Evolutionary conservation across 108 stramenopile genomes (phyloP).

Genomic region (Chaetoceros tenuissimus): DNA sequence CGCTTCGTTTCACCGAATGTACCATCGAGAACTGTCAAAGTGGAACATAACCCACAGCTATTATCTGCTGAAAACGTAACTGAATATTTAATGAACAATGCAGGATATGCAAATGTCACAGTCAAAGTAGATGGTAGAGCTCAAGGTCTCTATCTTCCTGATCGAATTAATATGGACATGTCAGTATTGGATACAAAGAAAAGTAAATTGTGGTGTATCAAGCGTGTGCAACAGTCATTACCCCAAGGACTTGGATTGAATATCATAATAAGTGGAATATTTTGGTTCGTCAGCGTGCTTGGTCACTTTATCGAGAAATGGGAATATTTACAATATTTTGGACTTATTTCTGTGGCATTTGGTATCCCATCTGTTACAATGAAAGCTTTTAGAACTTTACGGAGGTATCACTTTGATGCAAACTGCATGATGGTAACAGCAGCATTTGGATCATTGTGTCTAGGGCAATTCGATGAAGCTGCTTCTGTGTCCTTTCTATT

Average conservation of each 20-base stretch:
- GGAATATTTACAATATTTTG: slow-evolving; percentile 58
- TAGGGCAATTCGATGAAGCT: slow-evolving; percentile 78
- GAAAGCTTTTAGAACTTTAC: slow-evolving; percentile 68
- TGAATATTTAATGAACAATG: slow-evolving; percentile 16
- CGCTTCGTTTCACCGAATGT: slow-evolving; percentile 50
- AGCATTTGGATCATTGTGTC: slow-evolving; percentile 65
- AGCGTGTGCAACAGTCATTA: slow-evolving; percentile 7
- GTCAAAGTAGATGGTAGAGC: slow-evolving; percentile 50
- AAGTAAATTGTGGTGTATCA: slow-evolving; percentile 2
- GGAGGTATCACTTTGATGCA: slow-evolving; percentile 65
- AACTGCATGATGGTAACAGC: slow-evolving; percentile 90
- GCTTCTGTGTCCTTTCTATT: slow-evolving; percentile 83
- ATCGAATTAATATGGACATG: slow-evolving; percentile 19
- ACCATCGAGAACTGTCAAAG: slow-evolving; percentile 49
- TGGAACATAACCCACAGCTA: slow-evolving; percentile 61
- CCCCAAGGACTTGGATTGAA: slow-evolving; percentile 24
- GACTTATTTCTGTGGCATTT: slow-evolving; percentile 57
- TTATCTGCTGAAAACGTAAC: slow-evolving; percentile 25
- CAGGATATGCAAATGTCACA: slow-evolving; percentile 14
- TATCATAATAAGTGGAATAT: slow-evolving; percentile 59
- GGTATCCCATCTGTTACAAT: slow-evolving; percentile 65
- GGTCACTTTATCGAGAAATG: slow-evolving; percentile 28
- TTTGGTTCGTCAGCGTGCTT: slow-evolving; percentile 61
- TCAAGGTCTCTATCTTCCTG: slow-evolving; percentile 37
- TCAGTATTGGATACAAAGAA: not conserved